Evolutionary conservation across 495 filamentous ascomycete species (phyloP).

Genomic region (Neurospora tetraspora): DNA sequence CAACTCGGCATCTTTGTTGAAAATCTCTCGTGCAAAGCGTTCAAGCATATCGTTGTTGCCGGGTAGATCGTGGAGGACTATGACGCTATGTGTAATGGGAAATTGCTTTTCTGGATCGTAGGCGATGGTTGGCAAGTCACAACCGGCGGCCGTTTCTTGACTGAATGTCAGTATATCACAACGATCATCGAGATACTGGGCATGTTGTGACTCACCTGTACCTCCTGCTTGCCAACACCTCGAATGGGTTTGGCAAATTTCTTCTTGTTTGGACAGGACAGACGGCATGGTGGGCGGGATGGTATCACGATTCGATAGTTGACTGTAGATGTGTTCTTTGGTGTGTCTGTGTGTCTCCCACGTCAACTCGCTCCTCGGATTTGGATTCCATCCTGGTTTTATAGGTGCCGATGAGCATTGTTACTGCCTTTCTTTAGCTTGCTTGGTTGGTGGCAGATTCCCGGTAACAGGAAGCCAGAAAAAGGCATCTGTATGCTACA

Average conservation of each 20-base stretch:
- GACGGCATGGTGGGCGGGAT: neutral
- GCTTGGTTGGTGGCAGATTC: neutral
- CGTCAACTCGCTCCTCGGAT: neutral
- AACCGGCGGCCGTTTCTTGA: neutral
- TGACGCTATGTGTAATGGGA: neutral
- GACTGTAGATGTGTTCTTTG: too few relatives aligned
- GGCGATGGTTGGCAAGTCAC: neutral
- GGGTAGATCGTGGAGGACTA: neutral
- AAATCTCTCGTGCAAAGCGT: neutral
- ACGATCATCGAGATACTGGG: neutral
- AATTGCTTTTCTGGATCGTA: neutral
- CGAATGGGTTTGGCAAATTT: neutral
- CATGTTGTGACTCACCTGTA: neutral
- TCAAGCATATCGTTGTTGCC: neutral
- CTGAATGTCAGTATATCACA: neutral
- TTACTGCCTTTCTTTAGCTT: neutral
- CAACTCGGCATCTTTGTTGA: neutral
- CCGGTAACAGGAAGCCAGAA: neutral
- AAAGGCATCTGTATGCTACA: neutral
- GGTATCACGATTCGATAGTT: neutral
- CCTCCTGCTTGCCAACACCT: neutral
- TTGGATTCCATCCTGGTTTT: neutral
- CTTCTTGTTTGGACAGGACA: neutral
- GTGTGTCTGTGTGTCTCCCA: too few relatives aligned
- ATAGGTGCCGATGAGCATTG: neutral